phyloP scores from a whole-genome alignment of 2,329 filamentous ascomycete species.

The Hypoxylon sp. region DNA sequence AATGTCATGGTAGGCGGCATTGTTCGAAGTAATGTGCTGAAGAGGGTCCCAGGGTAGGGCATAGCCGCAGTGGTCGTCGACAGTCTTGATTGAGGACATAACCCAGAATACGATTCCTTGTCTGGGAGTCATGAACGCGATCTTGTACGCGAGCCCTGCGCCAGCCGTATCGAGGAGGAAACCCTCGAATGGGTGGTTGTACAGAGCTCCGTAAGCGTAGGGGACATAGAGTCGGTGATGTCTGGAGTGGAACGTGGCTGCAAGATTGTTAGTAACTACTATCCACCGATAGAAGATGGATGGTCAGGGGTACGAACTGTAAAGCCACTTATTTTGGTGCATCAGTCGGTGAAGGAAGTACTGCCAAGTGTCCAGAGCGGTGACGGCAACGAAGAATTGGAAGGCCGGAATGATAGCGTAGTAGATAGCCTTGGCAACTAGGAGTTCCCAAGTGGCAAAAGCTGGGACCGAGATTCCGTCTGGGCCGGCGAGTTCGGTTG shows the following conservation, averaged over 20 bases:
- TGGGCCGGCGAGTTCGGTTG: constrained; percentile 68
- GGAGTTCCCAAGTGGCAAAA: constrained; percentile 88
- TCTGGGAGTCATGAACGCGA: constrained; percentile 84
- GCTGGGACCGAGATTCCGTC: constrained; percentile 72
- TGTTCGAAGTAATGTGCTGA: constrained; percentile 93
- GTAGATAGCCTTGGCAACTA: constrained; percentile 83
- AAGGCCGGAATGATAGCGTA: constrained; percentile 80
- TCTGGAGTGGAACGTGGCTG: constrained; percentile 90
- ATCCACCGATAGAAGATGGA: constrained; percentile 71
- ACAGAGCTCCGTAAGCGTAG: constrained; percentile 95
- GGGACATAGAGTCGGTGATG: constrained; percentile 98
- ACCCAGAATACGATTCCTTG: constrained; percentile 93
- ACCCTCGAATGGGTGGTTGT: constrained; percentile 96
- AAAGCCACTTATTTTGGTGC: constrained; percentile 98
- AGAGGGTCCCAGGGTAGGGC: constrained; percentile 95
- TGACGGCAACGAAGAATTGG: constrained; percentile 82
- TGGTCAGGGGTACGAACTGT: constrained; percentile 81
- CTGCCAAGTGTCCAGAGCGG: constrained; percentile 95
- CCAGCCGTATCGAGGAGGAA: constrained; percentile 94
- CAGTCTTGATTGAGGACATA: constrained; percentile 92
- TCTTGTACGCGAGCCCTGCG: constrained; percentile 85
- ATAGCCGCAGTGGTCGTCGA: constrained; percentile 98
- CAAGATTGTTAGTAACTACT: constrained; percentile 45
- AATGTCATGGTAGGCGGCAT: constrained; percentile 96
- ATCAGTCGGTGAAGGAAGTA: constrained; percentile 97